Evolutionary conservation across 2,329 filamentous ascomycete genomes (phyloP).

Genomic region (Fulvia fulva): DNA sequence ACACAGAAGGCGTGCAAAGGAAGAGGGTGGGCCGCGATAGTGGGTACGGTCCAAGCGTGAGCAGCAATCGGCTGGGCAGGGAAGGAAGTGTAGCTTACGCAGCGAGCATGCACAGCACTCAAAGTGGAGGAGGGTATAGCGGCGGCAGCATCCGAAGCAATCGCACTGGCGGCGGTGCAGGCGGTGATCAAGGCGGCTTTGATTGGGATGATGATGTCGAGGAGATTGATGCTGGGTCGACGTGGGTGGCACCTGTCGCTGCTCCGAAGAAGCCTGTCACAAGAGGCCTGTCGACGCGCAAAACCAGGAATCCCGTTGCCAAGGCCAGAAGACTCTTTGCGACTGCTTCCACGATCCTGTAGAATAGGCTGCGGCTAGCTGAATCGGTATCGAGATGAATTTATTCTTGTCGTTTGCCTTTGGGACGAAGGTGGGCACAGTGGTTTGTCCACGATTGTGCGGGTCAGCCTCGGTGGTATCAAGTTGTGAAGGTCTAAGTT

Average conservation of each 20-base stretch:
- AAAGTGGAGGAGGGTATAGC: neutral
- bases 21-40: neutral
- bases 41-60: neutral
- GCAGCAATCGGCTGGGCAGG: slow-evolving; percentile 2
- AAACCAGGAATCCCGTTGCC: slow-evolving; percentile 16
- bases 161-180: neutral
- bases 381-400: neutral
- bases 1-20: slow-evolving; percentile 4
- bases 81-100: neutral
- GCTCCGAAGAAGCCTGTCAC: slow-evolving; percentile 4
- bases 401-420: neutral
- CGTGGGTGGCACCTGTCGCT: slow-evolving; percentile 18
- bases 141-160: neutral
- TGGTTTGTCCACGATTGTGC: too few relatives aligned
- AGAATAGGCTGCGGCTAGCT: neutral
- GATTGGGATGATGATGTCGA: slow-evolving; percentile 22
- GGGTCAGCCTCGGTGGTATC: neutral
- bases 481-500: neutral
- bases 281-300: slow-evolving; percentile 7
- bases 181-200: slow-evolving; percentile 4
- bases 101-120: slow-evolving; percentile 4
- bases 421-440: neutral
- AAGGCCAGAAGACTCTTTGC: slow-evolving; percentile 25
- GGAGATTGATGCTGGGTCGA: slow-evolving; percentile 22
- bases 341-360: slow-evolving; percentile 24